A percentile compares a stretch with the other conserved stretches of the same genome.
These are phyloP conservation scores for Solanum clarkiae DNA, from an alignment of 257 asterid species.

Conservation along the genomic window DNA sequence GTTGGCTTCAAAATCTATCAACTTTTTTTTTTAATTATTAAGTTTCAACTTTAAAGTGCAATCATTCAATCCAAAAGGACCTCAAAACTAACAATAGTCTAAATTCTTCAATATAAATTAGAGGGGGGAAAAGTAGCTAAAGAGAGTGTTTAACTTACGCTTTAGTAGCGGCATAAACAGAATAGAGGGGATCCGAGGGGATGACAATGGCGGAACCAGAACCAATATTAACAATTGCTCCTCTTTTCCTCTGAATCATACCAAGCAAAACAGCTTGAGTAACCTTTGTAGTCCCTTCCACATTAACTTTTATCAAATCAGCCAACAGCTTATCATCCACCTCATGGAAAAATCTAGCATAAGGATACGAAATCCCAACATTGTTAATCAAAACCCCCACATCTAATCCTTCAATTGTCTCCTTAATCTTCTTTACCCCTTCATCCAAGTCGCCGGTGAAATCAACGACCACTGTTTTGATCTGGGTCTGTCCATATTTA, in stretches of 20 bases:
- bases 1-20: background rate
- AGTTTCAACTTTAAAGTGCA: background rate
- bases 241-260: slow-evolving; percentile 75
- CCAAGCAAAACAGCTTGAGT: slow-evolving; percentile 81
- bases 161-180: slow-evolving; percentile 97
- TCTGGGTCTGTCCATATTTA: slow-evolving; percentile 53
- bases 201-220: slow-evolving; percentile 86
- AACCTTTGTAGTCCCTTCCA: slow-evolving; percentile 82
- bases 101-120: background rate
- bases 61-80: background rate
- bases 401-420: slow-evolving; percentile 58
- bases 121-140: background rate
- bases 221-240: slow-evolving; percentile 92
- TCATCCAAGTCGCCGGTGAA: slow-evolving; percentile 72
- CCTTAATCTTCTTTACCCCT: slow-evolving; percentile 63
- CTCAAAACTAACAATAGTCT: background rate
- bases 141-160: slow-evolving; percentile 44
- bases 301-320: slow-evolving; percentile 75
- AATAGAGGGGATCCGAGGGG: slow-evolving; percentile 89
- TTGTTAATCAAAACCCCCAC: slow-evolving; percentile 77
- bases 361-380: slow-evolving; percentile 88
- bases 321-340: slow-evolving; percentile 70
- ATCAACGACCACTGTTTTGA: slow-evolving; percentile 74
- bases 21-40: background rate
- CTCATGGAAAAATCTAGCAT: slow-evolving; percentile 83